These are phyloP conservation scores for Solanum hybrid DNA, from an alignment of 305 asterid genomes.

Conservation along the genomic window DNA sequence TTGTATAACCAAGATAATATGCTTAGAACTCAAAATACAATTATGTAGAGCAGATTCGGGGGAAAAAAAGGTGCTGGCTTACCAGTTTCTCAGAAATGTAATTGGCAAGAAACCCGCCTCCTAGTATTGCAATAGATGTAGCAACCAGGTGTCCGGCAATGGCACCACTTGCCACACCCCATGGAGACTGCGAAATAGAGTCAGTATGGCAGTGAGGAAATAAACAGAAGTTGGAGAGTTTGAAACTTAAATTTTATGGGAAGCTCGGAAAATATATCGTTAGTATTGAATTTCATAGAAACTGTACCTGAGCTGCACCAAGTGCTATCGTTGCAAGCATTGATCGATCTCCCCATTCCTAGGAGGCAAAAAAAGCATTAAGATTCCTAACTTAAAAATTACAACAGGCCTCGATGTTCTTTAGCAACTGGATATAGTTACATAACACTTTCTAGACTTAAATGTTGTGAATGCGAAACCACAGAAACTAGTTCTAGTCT, in stretches of 20 bases:
- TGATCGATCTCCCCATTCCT: conserved; percentile 99
- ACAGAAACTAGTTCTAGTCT: not conserved
- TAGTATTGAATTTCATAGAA: not conserved
- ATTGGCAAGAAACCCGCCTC: conserved; percentile 83
- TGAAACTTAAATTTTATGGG: not conserved
- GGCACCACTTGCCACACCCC: conserved; percentile 99
- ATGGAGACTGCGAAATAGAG: conserved; percentile 52
- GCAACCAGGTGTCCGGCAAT: conserved; percentile 77
- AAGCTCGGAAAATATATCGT: not conserved
- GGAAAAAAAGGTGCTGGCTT: not conserved
- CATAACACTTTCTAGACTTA: not conserved
- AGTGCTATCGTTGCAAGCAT: conserved; percentile 95
- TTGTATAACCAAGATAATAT: conserved; percentile 3
- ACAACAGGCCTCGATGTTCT: not conserved
- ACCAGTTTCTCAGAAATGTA: conserved; percentile 95
- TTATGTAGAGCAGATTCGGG: not conserved
- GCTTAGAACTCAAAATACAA: not conserved
- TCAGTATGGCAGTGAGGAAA: not conserved
- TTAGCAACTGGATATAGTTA: not conserved
- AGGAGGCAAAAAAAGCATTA: not conserved
- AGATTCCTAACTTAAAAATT: not conserved
- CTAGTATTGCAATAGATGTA: conserved; percentile 70
- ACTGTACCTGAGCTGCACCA: conserved; percentile 87
- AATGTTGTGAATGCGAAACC: not conserved
- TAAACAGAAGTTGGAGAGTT: not conserved